Evolutionary conservation across 257 asterid species (phyloP).

Genomic region (Linaria vulgaris): DNA sequence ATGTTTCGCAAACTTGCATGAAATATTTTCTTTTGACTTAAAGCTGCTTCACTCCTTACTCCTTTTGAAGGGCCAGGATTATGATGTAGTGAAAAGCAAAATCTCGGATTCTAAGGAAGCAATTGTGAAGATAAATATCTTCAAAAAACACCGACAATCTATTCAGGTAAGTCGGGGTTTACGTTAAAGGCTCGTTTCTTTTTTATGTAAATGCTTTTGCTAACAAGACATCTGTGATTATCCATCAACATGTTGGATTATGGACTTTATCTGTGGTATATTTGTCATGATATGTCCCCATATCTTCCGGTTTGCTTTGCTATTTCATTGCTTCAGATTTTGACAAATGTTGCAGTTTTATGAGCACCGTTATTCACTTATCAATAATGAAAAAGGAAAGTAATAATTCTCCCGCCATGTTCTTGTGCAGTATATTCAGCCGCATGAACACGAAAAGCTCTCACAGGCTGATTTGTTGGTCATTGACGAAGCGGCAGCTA

Average conservation of each 20-base stretch:
- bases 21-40: not conserved
- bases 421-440: constrained; percentile 51
- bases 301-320: not conserved
- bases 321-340: too few species aligned
- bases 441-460: constrained; percentile 56
- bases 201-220: too few species aligned
- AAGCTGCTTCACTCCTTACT: not conserved
- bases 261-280: not conserved
- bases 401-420: not conserved
- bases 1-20: not conserved
- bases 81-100: constrained; percentile 55
- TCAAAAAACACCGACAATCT: constrained; percentile 60
- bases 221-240: too few species aligned
- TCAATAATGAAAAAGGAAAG: not conserved
- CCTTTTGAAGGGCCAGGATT: constrained; percentile 49
- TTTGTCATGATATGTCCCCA: not conserved
- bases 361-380: not conserved
- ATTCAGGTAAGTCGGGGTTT: constrained; percentile 42
- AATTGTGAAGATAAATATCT: constrained; percentile 47
- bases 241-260: too few species aligned
- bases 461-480: constrained; percentile 68
- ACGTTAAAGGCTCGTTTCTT: too few species aligned
- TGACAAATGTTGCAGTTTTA: not conserved
- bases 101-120: constrained; percentile 45
- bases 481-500: constrained; percentile 72